Conservation (phyloP, 2,329 filamentous ascomycete species). For the Herpotrichia juniperi region DNA sequence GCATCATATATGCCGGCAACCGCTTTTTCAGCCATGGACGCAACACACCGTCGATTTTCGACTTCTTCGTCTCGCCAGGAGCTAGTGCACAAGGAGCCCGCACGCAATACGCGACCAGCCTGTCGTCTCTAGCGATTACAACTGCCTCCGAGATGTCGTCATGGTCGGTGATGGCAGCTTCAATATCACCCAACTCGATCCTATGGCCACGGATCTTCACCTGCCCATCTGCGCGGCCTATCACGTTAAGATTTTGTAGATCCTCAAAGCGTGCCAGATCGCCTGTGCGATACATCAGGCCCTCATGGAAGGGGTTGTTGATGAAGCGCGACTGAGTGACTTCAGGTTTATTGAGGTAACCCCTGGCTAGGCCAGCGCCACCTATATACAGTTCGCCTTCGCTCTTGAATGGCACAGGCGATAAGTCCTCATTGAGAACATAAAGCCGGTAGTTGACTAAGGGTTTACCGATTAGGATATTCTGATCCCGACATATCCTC, state of each 20-base stretch:
- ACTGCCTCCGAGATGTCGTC: slow-evolving; percentile 27
- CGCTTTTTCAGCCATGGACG: slow-evolving; percentile 29
- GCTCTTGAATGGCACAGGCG: slow-evolving; percentile 46
- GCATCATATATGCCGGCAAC: slow-evolving; percentile 47
- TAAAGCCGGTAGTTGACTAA: slow-evolving; percentile 28
- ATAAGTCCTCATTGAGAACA: slow-evolving; percentile 45
- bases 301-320: slow-evolving; percentile 4
- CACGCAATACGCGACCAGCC: slow-evolving; percentile 38
- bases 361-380: slow-evolving; percentile 41
- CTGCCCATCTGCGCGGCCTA: slow-evolving; percentile 9
- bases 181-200: slow-evolving; percentile 47
- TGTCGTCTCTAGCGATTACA: slow-evolving; percentile 27
- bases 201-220: slow-evolving; percentile 42
- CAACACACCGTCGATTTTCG: slow-evolving; percentile 4
- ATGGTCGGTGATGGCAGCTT: slow-evolving; percentile 32
- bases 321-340: slow-evolving; percentile 18
- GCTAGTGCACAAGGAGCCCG: background rate
- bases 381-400: slow-evolving; percentile 51
- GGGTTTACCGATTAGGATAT: slow-evolving; percentile 30
- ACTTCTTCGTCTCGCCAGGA: slow-evolving; percentile 10
- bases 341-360: slow-evolving; percentile 38
- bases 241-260: slow-evolving; percentile 41
- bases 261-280: slow-evolving; percentile 43
- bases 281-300: slow-evolving; percentile 45
- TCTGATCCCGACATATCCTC: slow-evolving; percentile 23